Conservation (phyloP, 2,329 filamentous ascomycete species). For the Ascochyta rabiei region DNA sequence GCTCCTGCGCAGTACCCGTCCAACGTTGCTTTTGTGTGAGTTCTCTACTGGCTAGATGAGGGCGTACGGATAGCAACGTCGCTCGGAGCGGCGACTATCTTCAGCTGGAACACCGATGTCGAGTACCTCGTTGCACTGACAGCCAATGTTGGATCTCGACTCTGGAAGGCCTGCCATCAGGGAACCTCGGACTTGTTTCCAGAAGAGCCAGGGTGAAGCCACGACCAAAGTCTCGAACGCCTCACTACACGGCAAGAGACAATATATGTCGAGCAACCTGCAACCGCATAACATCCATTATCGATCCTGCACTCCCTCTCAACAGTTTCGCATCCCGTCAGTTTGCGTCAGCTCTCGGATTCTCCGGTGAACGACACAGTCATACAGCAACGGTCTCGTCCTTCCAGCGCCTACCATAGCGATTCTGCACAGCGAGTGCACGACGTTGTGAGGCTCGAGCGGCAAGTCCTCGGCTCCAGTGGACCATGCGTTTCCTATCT, state of each 20-base stretch:
- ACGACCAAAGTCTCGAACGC: not conserved
- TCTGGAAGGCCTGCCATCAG: not conserved
- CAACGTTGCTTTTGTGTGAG: constrained; percentile 13
- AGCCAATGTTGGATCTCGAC: not conserved
- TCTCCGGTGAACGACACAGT: constrained; percentile 4
- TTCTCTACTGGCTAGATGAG: not conserved
- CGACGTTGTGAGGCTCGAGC: not conserved
- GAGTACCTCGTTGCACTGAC: constrained; percentile 9
- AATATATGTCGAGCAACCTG: constrained; percentile 12
- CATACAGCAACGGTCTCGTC: constrained; percentile 4
- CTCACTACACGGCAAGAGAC: constrained; percentile 3
- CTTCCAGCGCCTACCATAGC: not conserved
- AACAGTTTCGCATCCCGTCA: constrained; percentile 14
- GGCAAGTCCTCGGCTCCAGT: no score
- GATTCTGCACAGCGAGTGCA: not conserved
- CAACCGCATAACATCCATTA: constrained; percentile 3
- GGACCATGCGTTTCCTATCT: no score
- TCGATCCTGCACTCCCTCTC: constrained; percentile 12
- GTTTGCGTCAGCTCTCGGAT: constrained; percentile 1
- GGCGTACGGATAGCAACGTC: constrained; percentile 9
- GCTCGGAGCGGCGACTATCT: constrained; percentile 1
- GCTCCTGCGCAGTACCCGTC: constrained; percentile 12
- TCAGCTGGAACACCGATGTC: constrained; percentile 1
- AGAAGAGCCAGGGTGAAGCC: not conserved
- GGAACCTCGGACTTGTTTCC: not conserved